Conservation (phyloP, 208 protist genomes). For the Naegleria gruberi region DNA sequence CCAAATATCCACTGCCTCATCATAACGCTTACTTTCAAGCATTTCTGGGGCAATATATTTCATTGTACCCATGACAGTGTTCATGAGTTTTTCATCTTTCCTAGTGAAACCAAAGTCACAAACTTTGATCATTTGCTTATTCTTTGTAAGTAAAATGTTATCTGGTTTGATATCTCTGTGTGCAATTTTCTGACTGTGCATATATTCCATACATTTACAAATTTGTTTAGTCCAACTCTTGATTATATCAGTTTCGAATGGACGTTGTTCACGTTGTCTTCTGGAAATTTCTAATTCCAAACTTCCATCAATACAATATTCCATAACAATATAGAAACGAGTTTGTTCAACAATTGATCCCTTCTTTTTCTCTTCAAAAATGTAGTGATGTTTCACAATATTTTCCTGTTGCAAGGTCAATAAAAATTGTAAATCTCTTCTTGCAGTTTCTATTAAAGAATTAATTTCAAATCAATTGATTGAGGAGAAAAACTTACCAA, state of each 20-base stretch:
- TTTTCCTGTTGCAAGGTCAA: not conserved
- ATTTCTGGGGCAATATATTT: constrained; percentile 18
- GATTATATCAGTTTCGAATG: not conserved
- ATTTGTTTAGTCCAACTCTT: not conserved
- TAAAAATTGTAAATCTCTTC: not conserved
- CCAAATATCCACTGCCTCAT: constrained; percentile 7
- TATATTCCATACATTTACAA: constrained; percentile 5
- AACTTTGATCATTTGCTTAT: not conserved
- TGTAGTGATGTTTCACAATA: not conserved
- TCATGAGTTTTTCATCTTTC: not conserved
- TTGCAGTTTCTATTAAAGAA: not conserved
- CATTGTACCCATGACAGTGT: not conserved
- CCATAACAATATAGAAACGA: constrained; percentile 6
- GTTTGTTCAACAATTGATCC: not conserved
- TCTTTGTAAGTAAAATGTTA: not conserved
- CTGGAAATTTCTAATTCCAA: not conserved
- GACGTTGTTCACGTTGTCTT: not conserved
- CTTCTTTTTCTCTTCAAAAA: constrained; percentile 3
- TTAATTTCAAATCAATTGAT: too few species aligned
- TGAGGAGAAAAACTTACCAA: too few species aligned
- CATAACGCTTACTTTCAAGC: not conserved
- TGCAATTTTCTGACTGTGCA: not conserved
- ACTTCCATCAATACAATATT: constrained; percentile 9
- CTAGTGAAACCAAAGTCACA: constrained; percentile 23
- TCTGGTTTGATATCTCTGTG: constrained; percentile 19